These are phyloP conservation scores for Arthrobotrys sinensis DNA, from an alignment of 2,329 filamentous ascomycete genomes.

Conservation along the genomic window DNA sequence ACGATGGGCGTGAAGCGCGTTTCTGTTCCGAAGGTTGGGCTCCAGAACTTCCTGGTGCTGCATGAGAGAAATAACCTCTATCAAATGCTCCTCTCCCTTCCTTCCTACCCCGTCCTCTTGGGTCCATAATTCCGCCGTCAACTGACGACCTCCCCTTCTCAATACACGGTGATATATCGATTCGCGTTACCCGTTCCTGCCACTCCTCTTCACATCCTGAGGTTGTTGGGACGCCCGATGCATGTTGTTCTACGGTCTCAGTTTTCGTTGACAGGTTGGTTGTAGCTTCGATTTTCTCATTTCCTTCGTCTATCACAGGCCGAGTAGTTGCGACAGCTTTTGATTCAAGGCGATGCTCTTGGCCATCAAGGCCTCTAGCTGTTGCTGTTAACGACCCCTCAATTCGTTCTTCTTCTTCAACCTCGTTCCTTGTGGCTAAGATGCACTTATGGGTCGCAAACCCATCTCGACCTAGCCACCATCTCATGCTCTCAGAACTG, in stretches of 20 bases:
- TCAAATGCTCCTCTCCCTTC: background rate
- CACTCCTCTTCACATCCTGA: conserved; percentile 24
- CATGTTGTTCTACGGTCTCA: conserved; percentile 29
- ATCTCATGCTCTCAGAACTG: conserved; percentile 89
- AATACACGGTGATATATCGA: conserved; percentile 9
- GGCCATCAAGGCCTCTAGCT: conserved; percentile 63
- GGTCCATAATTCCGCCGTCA: background rate
- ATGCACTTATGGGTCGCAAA: conserved; percentile 91
- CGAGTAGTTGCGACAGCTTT: conserved; percentile 49
- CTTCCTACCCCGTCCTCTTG: background rate
- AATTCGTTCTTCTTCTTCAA: conserved; percentile 72
- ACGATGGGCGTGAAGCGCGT: background rate
- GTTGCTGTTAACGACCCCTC: conserved; percentile 65
- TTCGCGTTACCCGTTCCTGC: conserved; percentile 8
- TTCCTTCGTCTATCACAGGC: conserved; percentile 43
- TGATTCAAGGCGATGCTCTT: conserved; percentile 53
- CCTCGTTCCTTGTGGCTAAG: conserved; percentile 81
- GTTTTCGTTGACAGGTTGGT: conserved; percentile 19
- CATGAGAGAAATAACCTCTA: background rate
- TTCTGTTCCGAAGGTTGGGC: background rate
- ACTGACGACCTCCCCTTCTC: background rate
- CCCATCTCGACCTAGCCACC: conserved; percentile 92
- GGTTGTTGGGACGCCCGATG: background rate
- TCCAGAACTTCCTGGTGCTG: background rate
- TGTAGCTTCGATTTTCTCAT: conserved; percentile 61